Percentiles rank a stretch among this genome's conserved stretches.
Evolutionary conservation across 345 rosid genomes (phyloP).

Genomic region (rapeseed (Brassica napus)): Da-Ae NC_063443.1:6330501-6331000

Average conservation of each 20-base stretch:
- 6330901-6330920: constrained; percentile 78
- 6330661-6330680: background rate
- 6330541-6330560: constrained; percentile 16
- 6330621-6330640: background rate
- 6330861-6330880: constrained; percentile 73
- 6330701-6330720: constrained; percentile 3
- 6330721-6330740: background rate
- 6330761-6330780: constrained; percentile 44
- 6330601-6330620: background rate
- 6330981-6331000: constrained; percentile 84
- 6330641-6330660: background rate
- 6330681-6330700: constrained; percentile 1
- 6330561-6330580: constrained; percentile 13
- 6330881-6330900: constrained; percentile 69
- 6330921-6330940: constrained; percentile 90
- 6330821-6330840: constrained; percentile 96
- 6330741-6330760: constrained; percentile 2
- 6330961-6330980: constrained; percentile 96
- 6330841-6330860: constrained; percentile 82
- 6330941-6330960: constrained; percentile 83
- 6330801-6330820: constrained; percentile 87
- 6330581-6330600: background rate
- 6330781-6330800: constrained; percentile 80
- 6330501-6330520: constrained; percentile 14
- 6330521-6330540: constrained; percentile 18